phyloP scores from a whole-genome alignment of 2,329 filamentous ascomycete genomes.

The Aspergillus clavatus region DNA sequence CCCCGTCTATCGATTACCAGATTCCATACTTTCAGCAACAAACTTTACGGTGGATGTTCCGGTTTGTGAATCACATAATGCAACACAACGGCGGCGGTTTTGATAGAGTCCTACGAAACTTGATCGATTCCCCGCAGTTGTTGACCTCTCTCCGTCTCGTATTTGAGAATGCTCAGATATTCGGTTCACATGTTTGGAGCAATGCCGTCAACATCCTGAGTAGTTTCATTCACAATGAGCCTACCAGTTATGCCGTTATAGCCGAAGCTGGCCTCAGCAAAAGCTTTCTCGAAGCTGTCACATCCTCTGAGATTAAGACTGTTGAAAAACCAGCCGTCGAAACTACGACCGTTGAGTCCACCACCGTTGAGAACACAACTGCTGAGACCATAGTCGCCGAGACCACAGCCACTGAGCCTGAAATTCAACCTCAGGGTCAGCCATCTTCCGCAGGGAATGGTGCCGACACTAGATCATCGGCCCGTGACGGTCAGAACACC shows the following conservation, averaged over 20 bases:
- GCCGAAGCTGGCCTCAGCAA: constrained; percentile 88
- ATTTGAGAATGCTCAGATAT: constrained; percentile 71
- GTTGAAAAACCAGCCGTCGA: constrained; percentile 29
- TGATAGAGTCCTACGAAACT: constrained; percentile 81
- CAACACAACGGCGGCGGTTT: constrained; percentile 74
- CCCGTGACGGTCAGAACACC: constrained; percentile 18
- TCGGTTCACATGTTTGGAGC: constrained; percentile 93
- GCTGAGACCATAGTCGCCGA: constrained; percentile 29
- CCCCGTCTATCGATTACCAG: constrained; percentile 82
- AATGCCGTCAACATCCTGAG: constrained; percentile 87
- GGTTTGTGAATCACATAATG: constrained; percentile 96
- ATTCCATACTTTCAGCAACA: constrained; percentile 93
- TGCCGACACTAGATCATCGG: constrained; percentile 23
- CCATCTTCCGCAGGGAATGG: constrained; percentile 32
- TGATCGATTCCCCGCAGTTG: constrained; percentile 88
- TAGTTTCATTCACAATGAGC: constrained; percentile 97
- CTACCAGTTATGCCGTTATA: constrained; percentile 93
- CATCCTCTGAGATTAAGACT: constrained; percentile 38
- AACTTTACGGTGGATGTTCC: constrained; percentile 87
- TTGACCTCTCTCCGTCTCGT: constrained; percentile 74
- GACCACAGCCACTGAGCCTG: constrained; percentile 16
- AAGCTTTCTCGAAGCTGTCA: constrained; percentile 78
- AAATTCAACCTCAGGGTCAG: constrained; percentile 33
- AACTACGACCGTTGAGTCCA: constrained; percentile 15
- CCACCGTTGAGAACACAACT: constrained; percentile 35